Percentiles rank a stretch among this genome's conserved stretches.
Conservation (phyloP, 2,329 filamentous ascomycete species). For the Hypocreales sp. region DNA sequence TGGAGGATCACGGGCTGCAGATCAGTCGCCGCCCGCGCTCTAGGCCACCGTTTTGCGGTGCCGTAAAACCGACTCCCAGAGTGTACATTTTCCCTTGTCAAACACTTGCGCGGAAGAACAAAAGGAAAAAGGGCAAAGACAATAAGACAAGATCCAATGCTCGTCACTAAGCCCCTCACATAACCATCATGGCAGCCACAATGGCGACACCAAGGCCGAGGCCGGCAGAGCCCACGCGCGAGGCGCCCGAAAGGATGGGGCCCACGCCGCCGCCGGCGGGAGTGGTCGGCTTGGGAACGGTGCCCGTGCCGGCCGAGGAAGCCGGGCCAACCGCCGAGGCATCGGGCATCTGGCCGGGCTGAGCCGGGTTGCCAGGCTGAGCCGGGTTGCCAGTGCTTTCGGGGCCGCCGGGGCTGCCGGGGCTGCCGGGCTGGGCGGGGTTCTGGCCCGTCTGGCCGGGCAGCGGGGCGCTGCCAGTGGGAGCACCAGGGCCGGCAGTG, state of each 20-base stretch:
- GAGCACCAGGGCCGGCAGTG: slow-evolving; percentile 5
- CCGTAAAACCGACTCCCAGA: too few species aligned
- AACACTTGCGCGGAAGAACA: too few species aligned
- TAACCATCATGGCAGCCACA: not conserved
- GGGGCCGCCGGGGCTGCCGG: slow-evolving; percentile 1
- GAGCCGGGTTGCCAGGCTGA: not conserved
- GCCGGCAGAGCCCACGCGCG: not conserved
- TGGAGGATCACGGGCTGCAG: too few species aligned
- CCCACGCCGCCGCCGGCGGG: slow-evolving; percentile 5
- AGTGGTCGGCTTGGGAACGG: slow-evolving; percentile 18
- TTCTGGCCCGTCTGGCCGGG: too few species aligned
- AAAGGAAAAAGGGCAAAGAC: too few species aligned
- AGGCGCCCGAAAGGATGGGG: not conserved
- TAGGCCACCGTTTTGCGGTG: too few species aligned
- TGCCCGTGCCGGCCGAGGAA: slow-evolving; percentile 14
- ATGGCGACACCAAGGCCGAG: not conserved
- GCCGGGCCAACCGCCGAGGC: slow-evolving; percentile 1
- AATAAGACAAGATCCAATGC: too few species aligned
- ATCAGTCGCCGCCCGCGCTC: too few species aligned
- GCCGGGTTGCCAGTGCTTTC: not conserved
- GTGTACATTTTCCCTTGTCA: too few species aligned
- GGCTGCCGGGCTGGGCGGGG: slow-evolving; percentile 5
- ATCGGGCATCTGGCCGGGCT: slow-evolving; percentile 2
- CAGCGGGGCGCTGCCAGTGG: too few species aligned
- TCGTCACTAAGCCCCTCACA: not conserved